phyloP scores from a whole-genome alignment of 306 rosid species.

The Cucurbita maxima region DNA sequence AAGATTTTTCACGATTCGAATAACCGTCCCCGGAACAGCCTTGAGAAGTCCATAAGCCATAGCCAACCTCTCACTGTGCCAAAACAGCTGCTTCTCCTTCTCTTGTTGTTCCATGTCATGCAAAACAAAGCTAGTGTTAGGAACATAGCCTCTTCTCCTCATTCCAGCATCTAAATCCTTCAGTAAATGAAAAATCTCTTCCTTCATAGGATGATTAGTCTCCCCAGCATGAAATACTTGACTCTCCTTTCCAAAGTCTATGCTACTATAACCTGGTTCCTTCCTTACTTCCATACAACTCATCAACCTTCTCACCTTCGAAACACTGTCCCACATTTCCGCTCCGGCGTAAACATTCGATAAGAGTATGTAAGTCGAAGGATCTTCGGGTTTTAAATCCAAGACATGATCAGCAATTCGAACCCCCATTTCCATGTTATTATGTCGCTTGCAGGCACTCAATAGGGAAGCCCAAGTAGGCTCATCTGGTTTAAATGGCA shows the following conservation, averaged over 20 bases:
- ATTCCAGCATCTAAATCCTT: constrained; percentile 46
- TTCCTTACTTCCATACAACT: constrained; percentile 47
- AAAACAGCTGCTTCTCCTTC: constrained; percentile 71
- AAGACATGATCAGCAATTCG: constrained; percentile 49
- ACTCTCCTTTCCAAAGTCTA: constrained; percentile 59
- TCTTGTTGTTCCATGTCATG: constrained; percentile 77
- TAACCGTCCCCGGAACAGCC: constrained; percentile 45
- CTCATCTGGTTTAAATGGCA: constrained; percentile 70
- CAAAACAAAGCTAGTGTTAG: constrained; percentile 63
- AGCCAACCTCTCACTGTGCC: constrained; percentile 85
- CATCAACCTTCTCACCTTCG: constrained; percentile 57
- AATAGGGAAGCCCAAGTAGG: constrained; percentile 86
- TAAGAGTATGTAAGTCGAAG: constrained; percentile 54
- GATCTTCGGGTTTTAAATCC: constrained; percentile 40
- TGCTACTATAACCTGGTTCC: constrained; percentile 70
- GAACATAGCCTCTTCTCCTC: constrained; percentile 76
- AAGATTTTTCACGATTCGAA: constrained; percentile 72
- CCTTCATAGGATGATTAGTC: constrained; percentile 49
- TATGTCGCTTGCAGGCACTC: constrained; percentile 65
- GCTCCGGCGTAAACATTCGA: constrained; percentile 64
- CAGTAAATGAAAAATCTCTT: constrained; percentile 44
- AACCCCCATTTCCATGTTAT: constrained; percentile 42
- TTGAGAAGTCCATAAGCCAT: constrained; percentile 67
- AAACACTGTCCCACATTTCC: constrained; percentile 59
- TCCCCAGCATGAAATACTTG: constrained; percentile 71